Evolutionary conservation across 2,329 filamentous ascomycete species (phyloP).

Genomic region (Colletotrichum costaricense): DNA sequence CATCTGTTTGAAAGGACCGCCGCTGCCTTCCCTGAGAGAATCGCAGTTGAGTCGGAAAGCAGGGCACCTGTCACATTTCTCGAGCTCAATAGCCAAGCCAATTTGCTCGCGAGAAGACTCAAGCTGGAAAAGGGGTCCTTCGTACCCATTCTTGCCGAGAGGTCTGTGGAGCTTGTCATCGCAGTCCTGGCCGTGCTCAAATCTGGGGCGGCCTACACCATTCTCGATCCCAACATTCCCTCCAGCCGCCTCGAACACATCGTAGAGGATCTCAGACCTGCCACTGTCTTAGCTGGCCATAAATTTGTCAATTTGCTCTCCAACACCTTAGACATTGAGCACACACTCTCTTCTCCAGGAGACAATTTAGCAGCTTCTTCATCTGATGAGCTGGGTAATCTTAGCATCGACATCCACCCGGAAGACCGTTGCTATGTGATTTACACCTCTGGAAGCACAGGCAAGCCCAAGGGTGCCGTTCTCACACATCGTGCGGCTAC

Average conservation of each 20-base stretch:
- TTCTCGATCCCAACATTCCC: constrained; percentile 37
- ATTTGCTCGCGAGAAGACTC: not conserved
- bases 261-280: constrained; percentile 29
- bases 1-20: not conserved
- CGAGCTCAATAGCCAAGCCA: constrained; percentile 7
- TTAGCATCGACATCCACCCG: not conserved
- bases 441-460: constrained; percentile 40
- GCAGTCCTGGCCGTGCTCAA: constrained; percentile 40
- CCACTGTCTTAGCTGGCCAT: constrained; percentile 9
- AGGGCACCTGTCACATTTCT: not conserved
- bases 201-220: constrained; percentile 38
- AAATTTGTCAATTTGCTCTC: not conserved
- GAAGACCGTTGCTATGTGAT: constrained; percentile 38
- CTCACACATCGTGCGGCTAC: constrained; percentile 38
- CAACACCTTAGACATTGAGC: not conserved
- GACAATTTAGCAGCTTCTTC: no score
- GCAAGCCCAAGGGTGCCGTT: constrained; percentile 41
- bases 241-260: constrained; percentile 35
- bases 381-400: not conserved
- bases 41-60: constrained; percentile 2
- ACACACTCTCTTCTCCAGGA: not conserved
- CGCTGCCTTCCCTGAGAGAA: not conserved
- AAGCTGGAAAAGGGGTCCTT: not conserved
- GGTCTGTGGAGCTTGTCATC: constrained; percentile 32
- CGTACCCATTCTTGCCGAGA: not conserved